Conservation (phyloP, 2,329 filamentous ascomycete species). For the Onygenales sp. region DNA sequence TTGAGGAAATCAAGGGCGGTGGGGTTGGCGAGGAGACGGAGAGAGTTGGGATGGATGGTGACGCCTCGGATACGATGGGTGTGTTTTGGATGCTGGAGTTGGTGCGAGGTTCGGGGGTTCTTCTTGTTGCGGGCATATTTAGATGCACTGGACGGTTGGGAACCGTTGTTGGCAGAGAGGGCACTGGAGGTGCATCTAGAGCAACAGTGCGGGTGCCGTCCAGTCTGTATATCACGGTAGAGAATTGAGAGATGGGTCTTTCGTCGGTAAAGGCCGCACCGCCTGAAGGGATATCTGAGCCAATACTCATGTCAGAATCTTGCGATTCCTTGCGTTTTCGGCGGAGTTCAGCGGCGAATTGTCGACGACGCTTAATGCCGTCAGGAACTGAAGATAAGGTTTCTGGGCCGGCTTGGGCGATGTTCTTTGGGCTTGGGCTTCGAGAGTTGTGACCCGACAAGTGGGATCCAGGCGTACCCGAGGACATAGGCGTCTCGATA, state of each 20-base stretch:
- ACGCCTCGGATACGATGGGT: background rate
- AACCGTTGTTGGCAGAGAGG: background rate
- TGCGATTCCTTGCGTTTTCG: conserved; percentile 15
- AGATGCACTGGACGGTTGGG: background rate
- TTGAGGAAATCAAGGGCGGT: background rate
- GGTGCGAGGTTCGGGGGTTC: background rate
- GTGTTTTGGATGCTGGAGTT: background rate
- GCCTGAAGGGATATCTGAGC: conserved; percentile 6
- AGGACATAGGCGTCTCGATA: background rate
- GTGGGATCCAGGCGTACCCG: conserved; percentile 8
- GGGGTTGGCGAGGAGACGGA: background rate
- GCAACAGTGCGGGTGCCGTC: conserved; percentile 10
- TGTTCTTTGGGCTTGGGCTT: conserved; percentile 5
- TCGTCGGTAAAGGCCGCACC: conserved; percentile 21
- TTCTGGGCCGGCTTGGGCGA: conserved; percentile 4
- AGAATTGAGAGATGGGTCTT: conserved; percentile 31
- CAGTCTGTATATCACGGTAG: conserved; percentile 26
- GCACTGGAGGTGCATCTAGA: background rate
- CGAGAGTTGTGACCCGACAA: conserved; percentile 1
- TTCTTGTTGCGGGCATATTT: background rate
- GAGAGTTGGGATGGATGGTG: background rate
- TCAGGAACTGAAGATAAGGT: conserved; percentile 5
- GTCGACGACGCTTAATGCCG: conserved; percentile 18
- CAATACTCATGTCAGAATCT: conserved; percentile 2
- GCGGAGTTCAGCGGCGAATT: conserved; percentile 26